Evolutionary conservation across 306 rosid genomes (phyloP), one percentile per base, ranked within the genome.

Genomic region (Pyrus betulifolia): DNA sequence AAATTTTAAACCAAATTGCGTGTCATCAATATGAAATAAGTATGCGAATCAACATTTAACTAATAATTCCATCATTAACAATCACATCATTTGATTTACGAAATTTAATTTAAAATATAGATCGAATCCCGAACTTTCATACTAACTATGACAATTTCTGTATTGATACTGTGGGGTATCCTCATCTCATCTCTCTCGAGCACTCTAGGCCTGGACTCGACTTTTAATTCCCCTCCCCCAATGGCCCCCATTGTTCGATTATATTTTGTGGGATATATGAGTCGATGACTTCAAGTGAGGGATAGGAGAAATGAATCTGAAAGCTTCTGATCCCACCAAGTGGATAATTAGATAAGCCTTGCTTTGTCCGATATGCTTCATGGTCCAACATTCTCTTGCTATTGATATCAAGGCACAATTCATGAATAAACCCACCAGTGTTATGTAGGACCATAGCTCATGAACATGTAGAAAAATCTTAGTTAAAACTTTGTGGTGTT

Each of bases 291-390:
- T 42, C 42, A 18, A 8, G 54, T 38, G 54, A 19, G 40, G 9
- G 25, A 25, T 2, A 66, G 42, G 58, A 74, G n/a, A 22, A 11
- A 42, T 60, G 58, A 42, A 40, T 17, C 59, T 44, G 18, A 51
- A 69, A 19, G 71, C 74, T 59, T 72, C 30, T 77, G 82, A 77
- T 72, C 76, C 79, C 71, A 82, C 85, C 60, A n/a, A 77, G 72
- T 42, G 33, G 75, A 57, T 76, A 65, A 45, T 27, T 21, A 67
- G 85, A 77, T 82, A 72, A 82, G 82, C 74, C 76, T 71, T 55
- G 49, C 70, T 57, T 3, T 69, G 69, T 52, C 15, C 55, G 79
- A 54, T 52, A 54, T 76, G 73, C 65, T 70, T 35, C 60, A 75
- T 69, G 84, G 49, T 35, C 71, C 78, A 66, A 25, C 58, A 23